Evolutionary conservation across 2,329 filamentous ascomycete genomes (phyloP).

Genomic region (Aspergillus sp.): DNA sequence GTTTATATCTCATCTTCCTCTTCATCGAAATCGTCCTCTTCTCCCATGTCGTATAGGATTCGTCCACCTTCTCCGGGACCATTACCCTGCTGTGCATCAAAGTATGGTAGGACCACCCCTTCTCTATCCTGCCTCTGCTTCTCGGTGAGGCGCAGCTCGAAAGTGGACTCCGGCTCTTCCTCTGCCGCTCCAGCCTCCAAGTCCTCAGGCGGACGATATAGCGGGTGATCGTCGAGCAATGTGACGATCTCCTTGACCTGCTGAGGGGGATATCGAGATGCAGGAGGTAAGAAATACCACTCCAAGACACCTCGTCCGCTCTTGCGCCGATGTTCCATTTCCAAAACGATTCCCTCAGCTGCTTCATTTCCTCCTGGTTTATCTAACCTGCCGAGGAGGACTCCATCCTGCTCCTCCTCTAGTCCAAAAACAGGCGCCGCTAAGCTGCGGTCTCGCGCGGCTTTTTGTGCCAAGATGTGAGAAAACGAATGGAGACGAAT

Average conservation of each 20-base stretch:
- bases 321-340: constrained; percentile 82
- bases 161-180: constrained; percentile 70
- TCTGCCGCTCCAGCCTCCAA: constrained; percentile 43
- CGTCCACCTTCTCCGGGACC: constrained; percentile 79
- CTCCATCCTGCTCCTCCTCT: constrained; percentile 72
- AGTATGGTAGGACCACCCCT: constrained; percentile 89
- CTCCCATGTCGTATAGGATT: constrained; percentile 95
- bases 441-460: constrained; percentile 72
- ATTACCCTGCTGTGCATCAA: constrained; percentile 80
- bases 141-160: constrained; percentile 82
- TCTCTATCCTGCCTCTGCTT: constrained; percentile 85
- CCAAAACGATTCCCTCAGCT: constrained; percentile 67
- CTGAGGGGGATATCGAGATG: constrained; percentile 44
- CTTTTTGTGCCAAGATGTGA: constrained; percentile 71
- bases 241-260: constrained; percentile 52
- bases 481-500: constrained; percentile 70
- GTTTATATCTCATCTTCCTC: constrained; percentile 84
- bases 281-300: constrained; percentile 58
- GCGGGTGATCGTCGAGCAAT: constrained; percentile 74
- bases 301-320: constrained; percentile 77
- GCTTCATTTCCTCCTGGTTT: constrained; percentile 28
- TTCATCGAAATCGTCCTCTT: constrained; percentile 95
- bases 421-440: constrained; percentile 77
- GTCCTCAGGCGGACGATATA: constrained; percentile 57
- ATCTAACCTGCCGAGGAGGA: constrained; percentile 64